Base-by-base conservation (phyloP, 208 protist genomes). In the Leishmania mexicana region DNA sequence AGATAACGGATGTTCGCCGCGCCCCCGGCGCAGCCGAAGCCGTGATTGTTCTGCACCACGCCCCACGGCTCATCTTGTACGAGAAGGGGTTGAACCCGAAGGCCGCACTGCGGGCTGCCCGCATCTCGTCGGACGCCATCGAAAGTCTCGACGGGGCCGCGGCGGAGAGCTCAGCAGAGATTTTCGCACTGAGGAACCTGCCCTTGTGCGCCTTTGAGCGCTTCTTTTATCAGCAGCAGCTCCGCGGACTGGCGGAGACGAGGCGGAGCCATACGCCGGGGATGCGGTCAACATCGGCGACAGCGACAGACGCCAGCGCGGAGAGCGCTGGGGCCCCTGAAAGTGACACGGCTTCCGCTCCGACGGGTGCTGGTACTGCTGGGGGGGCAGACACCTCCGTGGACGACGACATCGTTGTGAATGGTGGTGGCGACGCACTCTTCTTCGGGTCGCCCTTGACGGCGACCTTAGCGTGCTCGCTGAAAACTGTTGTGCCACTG, bases 1-100 rank as follows among this genome's bases (percentile, higher is more conserved):
- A 81, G 31, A 86, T 86, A 53, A 76, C 75, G 45, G 75, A 80
- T 47, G 83, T 83, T 38, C 57, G 65, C 73, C 31, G 49, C 21
- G 78, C 71, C 13, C 58, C 73, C 1, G 75, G 78, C 1, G 81
- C 80, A 40, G 79, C 79, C 8, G 75, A 77, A 19, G 42, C 74
- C 7, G 90, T 70, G 40, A 67, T 96, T 4, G 91, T 92, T 28
- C 76, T 95, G 65, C 89, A 92, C 35, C 86, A 94, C 83, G 89
- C 90, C 8, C 89, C 87, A 49, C 79, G 90, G 24, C 81, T 96
- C 51, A 74, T 96, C 21, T 75, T 91, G 62, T 86, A 90, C 78
- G 86, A 79, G 1, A 74, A 81, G 31, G 79, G 65, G 17, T 45
- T 89, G 40, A 79, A 79, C 45, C 83, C 83, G 8, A 76, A 71